These are phyloP conservation scores for Graphilbum sp. DNA, from an alignment of 2,329 filamentous ascomycete genomes.

Conservation along the genomic window DNA sequence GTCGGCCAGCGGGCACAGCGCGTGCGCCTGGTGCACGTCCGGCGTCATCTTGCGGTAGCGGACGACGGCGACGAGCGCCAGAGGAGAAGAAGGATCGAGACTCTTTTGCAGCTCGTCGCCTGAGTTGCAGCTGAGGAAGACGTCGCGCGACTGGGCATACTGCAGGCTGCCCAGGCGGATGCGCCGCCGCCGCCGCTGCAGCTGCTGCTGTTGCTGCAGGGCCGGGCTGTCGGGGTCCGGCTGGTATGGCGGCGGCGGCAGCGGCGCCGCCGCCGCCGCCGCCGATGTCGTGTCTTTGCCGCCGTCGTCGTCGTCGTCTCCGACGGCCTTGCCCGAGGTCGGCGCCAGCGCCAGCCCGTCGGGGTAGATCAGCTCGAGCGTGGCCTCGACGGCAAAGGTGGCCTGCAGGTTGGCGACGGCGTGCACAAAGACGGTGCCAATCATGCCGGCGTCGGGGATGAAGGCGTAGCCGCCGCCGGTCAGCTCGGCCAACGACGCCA, in stretches of 20 bases:
- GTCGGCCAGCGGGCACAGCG: neutral
- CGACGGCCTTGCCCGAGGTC: slow-evolving; percentile 22
- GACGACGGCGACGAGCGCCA: too few relatives aligned
- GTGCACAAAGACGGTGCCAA: slow-evolving; percentile 45
- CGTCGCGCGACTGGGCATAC: slow-evolving; percentile 43
- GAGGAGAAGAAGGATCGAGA: too few relatives aligned
- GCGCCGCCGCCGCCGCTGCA: neutral
- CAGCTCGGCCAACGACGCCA: slow-evolving; percentile 43
- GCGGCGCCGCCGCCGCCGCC: neutral
- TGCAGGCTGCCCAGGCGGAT: slow-evolving; percentile 35
- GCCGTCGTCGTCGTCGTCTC: slow-evolving; percentile 14
- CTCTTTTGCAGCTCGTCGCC: slow-evolving; percentile 1
- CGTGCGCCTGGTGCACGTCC: neutral
- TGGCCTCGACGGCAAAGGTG: slow-evolving; percentile 34
- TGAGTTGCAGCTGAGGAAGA: slow-evolving; percentile 26
- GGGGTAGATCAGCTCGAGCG: slow-evolving; percentile 24
- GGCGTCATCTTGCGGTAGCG: slow-evolving; percentile 9
- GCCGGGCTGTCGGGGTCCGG: too few relatives aligned
- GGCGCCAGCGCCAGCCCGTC: slow-evolving; percentile 20
- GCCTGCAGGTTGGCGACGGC: slow-evolving; percentile 44
- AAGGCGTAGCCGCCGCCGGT: slow-evolving; percentile 42
- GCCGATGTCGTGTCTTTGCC: slow-evolving; percentile 13
- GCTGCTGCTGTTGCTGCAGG: slow-evolving; percentile 10
- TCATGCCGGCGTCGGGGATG: slow-evolving; percentile 46
- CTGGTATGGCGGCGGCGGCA: too few relatives aligned